Evolutionary conservation across 495 filamentous ascomycete genomes (phyloP), one percentile per base, ranked within the genome.

Genomic region (Daldinia childiae): DNA sequence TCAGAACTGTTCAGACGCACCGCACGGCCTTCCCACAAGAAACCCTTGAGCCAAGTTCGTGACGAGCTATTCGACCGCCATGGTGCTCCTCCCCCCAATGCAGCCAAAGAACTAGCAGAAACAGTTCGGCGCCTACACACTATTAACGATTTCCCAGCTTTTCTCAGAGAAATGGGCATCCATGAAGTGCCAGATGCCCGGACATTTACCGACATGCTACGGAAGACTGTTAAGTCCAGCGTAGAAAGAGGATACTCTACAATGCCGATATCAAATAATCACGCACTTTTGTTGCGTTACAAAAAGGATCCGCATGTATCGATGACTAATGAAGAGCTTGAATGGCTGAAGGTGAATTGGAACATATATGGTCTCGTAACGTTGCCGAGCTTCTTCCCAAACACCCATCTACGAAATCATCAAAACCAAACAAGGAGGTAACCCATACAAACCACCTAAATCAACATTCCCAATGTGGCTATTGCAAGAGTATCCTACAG

Each of bases 51-150:
- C 30, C 60, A 78, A 50, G 76, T 85, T 41, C 74, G 80, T 61
- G 79, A 84, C 41, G 78, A 81, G 39, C 76, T 86, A 19, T 87
- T 86, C 73, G 73, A 79, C 7, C 72, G 80, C 11, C 82, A 86
- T 62, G 84, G 85, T 66, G 82, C 78, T 8, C 82, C 84, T 9
- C 83, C 84, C 0, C 65, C 59, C 1, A 81, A 80, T 12, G 75
- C 80, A 1, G 82, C 84, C 0, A 76, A 80, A 50, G 54, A 72
- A 9, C 72, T 86, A 24, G 77, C 84, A 0, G 62, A 76, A 15
- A 70, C 78, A 4, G 82, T 86, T 69, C 80, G 82, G 29, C 71
- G 78, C 1, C 81, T 86, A 26, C 82, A 83, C 54, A 61, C 69
- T 4, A 79, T 86, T 43, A 62, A 80, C 30, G 69, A 74, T 38